phyloP scores from a whole-genome alignment of 2,329 filamentous ascomycete genomes.

The Xylariaceae sp. region DNA sequence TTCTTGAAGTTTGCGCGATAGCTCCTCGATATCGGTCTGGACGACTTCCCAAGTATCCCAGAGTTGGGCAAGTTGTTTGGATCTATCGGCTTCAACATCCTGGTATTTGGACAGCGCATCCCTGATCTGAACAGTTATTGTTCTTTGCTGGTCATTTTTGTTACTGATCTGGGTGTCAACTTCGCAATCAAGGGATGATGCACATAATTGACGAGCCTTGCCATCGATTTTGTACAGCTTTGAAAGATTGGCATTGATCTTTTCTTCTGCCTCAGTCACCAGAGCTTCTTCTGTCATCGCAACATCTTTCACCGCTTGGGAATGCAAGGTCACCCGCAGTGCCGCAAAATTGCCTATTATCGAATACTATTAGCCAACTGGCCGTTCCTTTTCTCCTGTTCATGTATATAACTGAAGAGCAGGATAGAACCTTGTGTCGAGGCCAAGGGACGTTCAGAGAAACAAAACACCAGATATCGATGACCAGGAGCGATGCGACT shows the following conservation, averaged over 20 bases:
- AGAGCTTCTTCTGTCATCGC: slow-evolving; percentile 20
- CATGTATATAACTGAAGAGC: not conserved
- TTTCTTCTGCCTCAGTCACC: slow-evolving; percentile 9
- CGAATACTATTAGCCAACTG: slow-evolving; percentile 3
- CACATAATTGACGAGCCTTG: slow-evolving; percentile 15
- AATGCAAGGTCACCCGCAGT: slow-evolving; percentile 27
- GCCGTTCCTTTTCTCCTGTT: not conserved
- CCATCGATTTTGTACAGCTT: slow-evolving; percentile 13
- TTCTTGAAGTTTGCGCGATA: slow-evolving; percentile 9
- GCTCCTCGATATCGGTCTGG: slow-evolving; percentile 25
- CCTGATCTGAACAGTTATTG: slow-evolving; percentile 9
- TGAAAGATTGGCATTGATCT: slow-evolving; percentile 20
- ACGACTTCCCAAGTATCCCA: slow-evolving; percentile 26
- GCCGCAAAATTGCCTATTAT: slow-evolving; percentile 23
- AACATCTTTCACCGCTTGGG: slow-evolving; percentile 21
- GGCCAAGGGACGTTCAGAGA: not conserved
- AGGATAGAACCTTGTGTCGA: not conserved
- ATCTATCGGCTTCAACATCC: slow-evolving; percentile 12
- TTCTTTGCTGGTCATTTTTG: slow-evolving; percentile 17
- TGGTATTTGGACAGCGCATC: slow-evolving; percentile 18
- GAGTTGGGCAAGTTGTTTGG: slow-evolving; percentile 21
- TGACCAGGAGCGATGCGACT: not conserved
- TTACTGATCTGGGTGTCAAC: slow-evolving; percentile 23
- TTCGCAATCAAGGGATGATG: slow-evolving; percentile 19
- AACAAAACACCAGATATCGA: not conserved